Evolutionary conservation across 2,329 filamentous ascomycete species (phyloP).

Genomic region (Colletotrichum salicis): DNA sequence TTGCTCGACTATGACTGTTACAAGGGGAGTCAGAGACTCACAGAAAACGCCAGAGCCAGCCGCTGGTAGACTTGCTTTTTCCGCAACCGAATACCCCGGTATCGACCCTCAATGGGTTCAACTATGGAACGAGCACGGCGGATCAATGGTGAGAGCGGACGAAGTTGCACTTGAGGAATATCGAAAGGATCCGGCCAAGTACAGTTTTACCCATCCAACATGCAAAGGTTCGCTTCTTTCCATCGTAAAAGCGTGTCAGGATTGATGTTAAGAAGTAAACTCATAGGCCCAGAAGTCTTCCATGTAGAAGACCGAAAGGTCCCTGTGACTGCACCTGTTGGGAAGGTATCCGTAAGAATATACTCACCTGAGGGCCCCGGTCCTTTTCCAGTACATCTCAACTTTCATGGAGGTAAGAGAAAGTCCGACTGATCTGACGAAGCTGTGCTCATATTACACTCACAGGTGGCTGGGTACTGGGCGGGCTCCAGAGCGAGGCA

Average conservation of each 20-base stretch:
- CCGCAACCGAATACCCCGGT: conserved; percentile 32
- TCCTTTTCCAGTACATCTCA: conserved; percentile 41
- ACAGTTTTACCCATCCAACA: conserved; percentile 45
- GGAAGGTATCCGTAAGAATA: conserved; percentile 40
- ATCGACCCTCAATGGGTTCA: conserved; percentile 43
- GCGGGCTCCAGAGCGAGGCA: conserved; percentile 40
- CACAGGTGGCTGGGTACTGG: conserved; percentile 41
- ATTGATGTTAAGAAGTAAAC: rapidly evolving
- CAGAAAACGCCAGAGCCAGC: neutral
- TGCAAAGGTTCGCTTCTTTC: conserved; percentile 34
- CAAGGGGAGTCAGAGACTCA: neutral
- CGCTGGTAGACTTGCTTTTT: conserved; percentile 4
- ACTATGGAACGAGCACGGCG: conserved; percentile 44
- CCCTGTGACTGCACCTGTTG: conserved; percentile 40
- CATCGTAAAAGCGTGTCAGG: rapidly evolving
- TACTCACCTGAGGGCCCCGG: conserved; percentile 42
- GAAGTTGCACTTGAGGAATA: conserved; percentile 43
- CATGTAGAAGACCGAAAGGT: conserved; percentile 34
- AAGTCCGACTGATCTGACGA: too few species aligned
- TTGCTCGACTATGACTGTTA: neutral
- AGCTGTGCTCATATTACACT: too few species aligned
- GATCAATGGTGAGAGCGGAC: conserved; percentile 41
- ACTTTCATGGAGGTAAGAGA: conserved; percentile 40
- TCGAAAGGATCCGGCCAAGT: conserved; percentile 39
- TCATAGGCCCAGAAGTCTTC: conserved; percentile 17